Evolutionary conservation across 2,329 filamentous ascomycete genomes (phyloP), one percentile per base, ranked within the genome.

Genomic region (Dothidotthia symphoricarpi): DNA sequence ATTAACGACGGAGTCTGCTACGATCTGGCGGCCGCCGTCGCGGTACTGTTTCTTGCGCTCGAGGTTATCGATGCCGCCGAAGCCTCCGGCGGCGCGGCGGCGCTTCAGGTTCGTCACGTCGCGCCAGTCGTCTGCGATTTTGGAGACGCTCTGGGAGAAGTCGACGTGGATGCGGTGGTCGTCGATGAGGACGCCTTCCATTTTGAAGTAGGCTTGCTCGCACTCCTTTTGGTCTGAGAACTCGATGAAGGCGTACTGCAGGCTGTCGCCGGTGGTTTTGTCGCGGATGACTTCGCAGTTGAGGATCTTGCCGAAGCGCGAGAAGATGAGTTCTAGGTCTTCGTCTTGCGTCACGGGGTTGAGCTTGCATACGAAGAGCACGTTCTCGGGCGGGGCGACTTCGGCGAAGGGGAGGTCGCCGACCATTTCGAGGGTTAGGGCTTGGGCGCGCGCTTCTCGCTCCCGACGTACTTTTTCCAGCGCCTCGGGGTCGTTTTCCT

Each of bases 201-300:
- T 98, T 71, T 98, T 98, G 73, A 94, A 93, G 61, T 96, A 98
- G 3, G 93, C 93, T 35, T 87, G 82, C 69, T 98, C 93, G 65
- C 93, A 97, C 36, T 91, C 86, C 51, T 85, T 81, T 69, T 96
- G 93, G 38, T 94, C 86, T 41, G 91, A 87, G 57, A 91, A 98
- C 64, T 98, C 93, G 59, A 98, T 94, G 55, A 98, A 98, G 1
- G 93, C 89, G 63, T 98, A 98, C 65, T 98, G 93, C 32, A 98
- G 71, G 59, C 88, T 95, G 69, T 98, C 93, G 3, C 89, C 89
- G 0, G 91, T 96, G 59, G 88, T 88, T 62, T 86, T 87, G 65
- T 98, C 93, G 32, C 91, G 79, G 47, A 98, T 96, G 24, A 98
- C 87, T 69, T 98, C 93, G 63, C 93, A 98, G 31, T 88, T 95